Conservation (phyloP, 352 stramenopile species). For the Blastocystis sp. region DNA sequence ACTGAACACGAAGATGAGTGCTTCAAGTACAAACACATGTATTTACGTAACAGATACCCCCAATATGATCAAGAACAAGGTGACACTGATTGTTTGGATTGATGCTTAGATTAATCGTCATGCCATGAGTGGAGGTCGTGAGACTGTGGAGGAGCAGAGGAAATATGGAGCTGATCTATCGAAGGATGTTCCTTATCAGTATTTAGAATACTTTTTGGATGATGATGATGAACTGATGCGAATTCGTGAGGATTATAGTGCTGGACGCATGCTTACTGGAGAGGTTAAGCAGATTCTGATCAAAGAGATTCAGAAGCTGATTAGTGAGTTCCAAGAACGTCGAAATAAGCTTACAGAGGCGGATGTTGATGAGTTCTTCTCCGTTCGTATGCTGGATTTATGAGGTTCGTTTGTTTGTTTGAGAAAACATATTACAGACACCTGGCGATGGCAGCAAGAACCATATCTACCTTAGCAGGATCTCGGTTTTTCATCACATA, state of each 20-base stretch:
- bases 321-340: constrained; percentile 84
- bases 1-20: constrained; percentile 93
- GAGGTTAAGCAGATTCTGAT: constrained; percentile 96
- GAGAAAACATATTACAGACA: constrained; percentile 10
- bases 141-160: constrained; percentile 93
- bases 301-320: constrained; percentile 80
- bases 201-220: constrained; percentile 96
- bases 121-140: constrained; percentile 83
- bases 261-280: constrained; percentile 83
- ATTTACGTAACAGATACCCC: constrained; percentile 97
- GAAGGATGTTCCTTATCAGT: constrained; percentile 95
- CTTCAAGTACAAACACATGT: constrained; percentile 85
- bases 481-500: constrained; percentile 27
- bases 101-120: constrained; percentile 74
- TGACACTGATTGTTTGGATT: constrained; percentile 70
- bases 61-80: constrained; percentile 82
- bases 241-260: constrained; percentile 87
- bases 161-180: constrained; percentile 95
- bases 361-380: constrained; percentile 91
- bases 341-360: constrained; percentile 85
- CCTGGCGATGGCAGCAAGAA: neutral
- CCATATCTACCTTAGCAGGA: neutral
- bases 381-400: constrained; percentile 80
- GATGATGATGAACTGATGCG: constrained; percentile 88
- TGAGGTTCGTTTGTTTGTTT: constrained; percentile 64